Evolutionary conservation across 345 rosid species (phyloP), one percentile per base, ranked within the genome.

Genomic region (Passiflora organensis): DNA sequence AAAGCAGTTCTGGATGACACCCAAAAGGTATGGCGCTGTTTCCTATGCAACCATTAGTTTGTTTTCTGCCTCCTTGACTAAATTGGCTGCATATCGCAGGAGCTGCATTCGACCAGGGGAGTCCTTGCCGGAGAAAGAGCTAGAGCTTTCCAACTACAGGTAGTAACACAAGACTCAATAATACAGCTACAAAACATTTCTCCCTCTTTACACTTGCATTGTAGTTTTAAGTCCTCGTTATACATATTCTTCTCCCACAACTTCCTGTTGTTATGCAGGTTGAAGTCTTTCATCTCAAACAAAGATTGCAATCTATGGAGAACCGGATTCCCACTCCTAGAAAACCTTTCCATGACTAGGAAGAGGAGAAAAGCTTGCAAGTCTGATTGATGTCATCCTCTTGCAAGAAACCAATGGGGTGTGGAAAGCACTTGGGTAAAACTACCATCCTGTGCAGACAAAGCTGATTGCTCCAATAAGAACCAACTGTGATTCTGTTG

Each of bases 201-300:
- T n/a, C n/a, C n/a, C n/a, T n/a, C n/a, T n/a, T n/a, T n/a, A n/a
- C n/a, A n/a, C n/a, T n/a, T n/a, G n/a, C n/a, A n/a, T n/a, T n/a
- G n/a, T n/a, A n/a, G n/a, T n/a, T n/a, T n/a, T n/a, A n/a, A n/a
- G n/a, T n/a, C n/a, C n/a, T n/a, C n/a, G n/a, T n/a, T n/a, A n/a
- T n/a, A n/a, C n/a, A n/a, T n/a, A n/a, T n/a, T 28, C 8, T 28
- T 28, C 34, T 39, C 5, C 13, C 1, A 14, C 14, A 14, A 12
- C 24, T 22, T 64, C 44, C 46, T 62, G 24, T 56, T 52, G 56
- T 44, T 11, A 25, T 61, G 59, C 73, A 91, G 96, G 94, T 91
- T 32, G 96, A 86, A 79, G 99, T 89, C 76, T 93, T 93, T 70
- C 99, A 86, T 72, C 94, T 93, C 50, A 89, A 93, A 67, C 96